Conservation (phyloP, 192 early-diverging fungal genomes). For the Glomus cerebriforme region DNA sequence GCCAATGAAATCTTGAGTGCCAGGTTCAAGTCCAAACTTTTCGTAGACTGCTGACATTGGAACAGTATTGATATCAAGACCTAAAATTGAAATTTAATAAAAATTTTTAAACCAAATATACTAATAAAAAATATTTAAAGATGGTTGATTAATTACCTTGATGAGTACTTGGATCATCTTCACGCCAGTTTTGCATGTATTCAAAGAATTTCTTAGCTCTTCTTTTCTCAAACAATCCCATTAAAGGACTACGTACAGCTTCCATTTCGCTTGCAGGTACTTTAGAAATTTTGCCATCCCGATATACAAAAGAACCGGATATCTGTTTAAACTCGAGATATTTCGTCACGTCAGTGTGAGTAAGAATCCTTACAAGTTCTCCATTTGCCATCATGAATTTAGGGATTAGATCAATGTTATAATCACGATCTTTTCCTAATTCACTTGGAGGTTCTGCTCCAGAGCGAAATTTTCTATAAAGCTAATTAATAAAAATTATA, state of each 20-base stretch:
- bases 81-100: slow-evolving; percentile 34
- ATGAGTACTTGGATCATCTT: slow-evolving; percentile 81
- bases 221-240: slow-evolving; percentile 95
- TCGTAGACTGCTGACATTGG: slow-evolving; percentile 87
- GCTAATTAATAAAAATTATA: slow-evolving; percentile 41
- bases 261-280: slow-evolving; percentile 91
- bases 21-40: slow-evolving; percentile 88
- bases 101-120: not conserved
- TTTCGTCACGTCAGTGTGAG: slow-evolving; percentile 97
- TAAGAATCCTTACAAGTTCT: slow-evolving; percentile 94
- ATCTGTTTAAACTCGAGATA: slow-evolving; percentile 99
- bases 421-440: slow-evolving; percentile 84
- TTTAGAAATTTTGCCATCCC: slow-evolving; percentile 90
- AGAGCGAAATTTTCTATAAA: slow-evolving; percentile 72
- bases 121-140: not conserved
- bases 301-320: slow-evolving; percentile 89
- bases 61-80: slow-evolving; percentile 73
- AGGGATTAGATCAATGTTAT: slow-evolving; percentile 97
- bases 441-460: slow-evolving; percentile 49
- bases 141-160: slow-evolving; percentile 41
- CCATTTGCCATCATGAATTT: slow-evolving; percentile 99
- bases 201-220: slow-evolving; percentile 94
- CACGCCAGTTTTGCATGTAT: slow-evolving; percentile 90
- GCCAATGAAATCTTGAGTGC: slow-evolving; percentile 97
- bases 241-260: slow-evolving; percentile 80